Evolutionary conservation across 2,329 filamentous ascomycete genomes (phyloP).

Genomic region (Pseudogymnoascus sp.): DNA sequence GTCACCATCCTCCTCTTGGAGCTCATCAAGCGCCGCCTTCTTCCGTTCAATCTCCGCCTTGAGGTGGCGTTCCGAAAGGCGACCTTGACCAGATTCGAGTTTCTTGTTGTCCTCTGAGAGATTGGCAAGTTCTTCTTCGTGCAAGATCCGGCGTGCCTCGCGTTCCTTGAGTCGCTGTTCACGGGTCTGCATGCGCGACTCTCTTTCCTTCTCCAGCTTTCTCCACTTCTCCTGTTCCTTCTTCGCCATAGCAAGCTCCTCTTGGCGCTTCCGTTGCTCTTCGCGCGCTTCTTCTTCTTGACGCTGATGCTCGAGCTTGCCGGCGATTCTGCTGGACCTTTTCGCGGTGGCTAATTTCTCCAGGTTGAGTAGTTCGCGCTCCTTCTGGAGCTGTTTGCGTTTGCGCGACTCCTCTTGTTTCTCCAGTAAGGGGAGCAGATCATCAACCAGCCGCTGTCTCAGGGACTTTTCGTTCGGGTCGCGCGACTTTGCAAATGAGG

Average conservation of each 20-base stretch:
- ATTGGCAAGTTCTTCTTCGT: slow-evolving; percentile 75
- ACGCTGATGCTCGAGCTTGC: slow-evolving; percentile 70
- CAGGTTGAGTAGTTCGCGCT: slow-evolving; percentile 73
- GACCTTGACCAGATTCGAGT: slow-evolving; percentile 45
- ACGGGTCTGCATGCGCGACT: slow-evolving; percentile 72
- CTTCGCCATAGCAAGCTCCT: slow-evolving; percentile 57
- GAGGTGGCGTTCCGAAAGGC: slow-evolving; percentile 72
- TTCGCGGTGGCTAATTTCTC: slow-evolving; percentile 92
- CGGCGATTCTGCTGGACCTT: slow-evolving; percentile 80
- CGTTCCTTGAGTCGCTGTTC: slow-evolving; percentile 82
- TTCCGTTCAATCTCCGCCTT: slow-evolving; percentile 75
- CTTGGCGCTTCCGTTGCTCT: slow-evolving; percentile 58
- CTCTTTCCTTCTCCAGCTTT: slow-evolving; percentile 64
- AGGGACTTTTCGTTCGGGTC: slow-evolving; percentile 81
- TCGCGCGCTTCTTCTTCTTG: slow-evolving; percentile 65
- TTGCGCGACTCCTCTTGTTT: slow-evolving; percentile 70
- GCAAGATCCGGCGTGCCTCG: slow-evolving; percentile 71
- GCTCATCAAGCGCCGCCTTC: slow-evolving; percentile 65
- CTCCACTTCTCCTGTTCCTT: slow-evolving; percentile 57
- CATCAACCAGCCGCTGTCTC: slow-evolving; percentile 61
- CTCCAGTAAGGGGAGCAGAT: slow-evolving; percentile 79
- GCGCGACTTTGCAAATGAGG: slow-evolving; percentile 64
- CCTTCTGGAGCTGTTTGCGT: slow-evolving; percentile 56
- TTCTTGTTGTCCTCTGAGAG: slow-evolving; percentile 70
- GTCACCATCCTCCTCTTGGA: slow-evolving; percentile 64